Conservation (phyloP, 768 basidiomycete species). For the Pulveroboletus sp. region DNA sequence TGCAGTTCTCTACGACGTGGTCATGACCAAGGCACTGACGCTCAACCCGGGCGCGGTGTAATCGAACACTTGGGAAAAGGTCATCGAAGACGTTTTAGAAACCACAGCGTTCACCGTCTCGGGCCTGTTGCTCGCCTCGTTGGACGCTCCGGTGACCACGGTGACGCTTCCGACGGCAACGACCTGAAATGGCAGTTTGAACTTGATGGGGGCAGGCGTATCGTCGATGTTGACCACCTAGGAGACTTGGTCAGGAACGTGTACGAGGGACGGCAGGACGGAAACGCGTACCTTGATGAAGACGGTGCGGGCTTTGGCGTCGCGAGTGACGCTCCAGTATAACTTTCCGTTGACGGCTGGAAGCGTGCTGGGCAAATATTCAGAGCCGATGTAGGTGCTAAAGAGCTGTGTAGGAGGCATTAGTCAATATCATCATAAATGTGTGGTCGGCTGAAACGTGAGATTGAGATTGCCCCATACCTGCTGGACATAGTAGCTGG, state of each 20-base stretch:
- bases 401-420: slow-evolving; percentile 43
- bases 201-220: slow-evolving; percentile 39
- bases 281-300: slow-evolving; percentile 49
- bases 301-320: slow-evolving; percentile 26
- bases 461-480: slow-evolving; percentile 23
- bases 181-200: slow-evolving; percentile 51
- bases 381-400: slow-evolving; percentile 54
- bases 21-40: no score
- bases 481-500: slow-evolving; percentile 58
- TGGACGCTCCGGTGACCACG: slow-evolving; percentile 44
- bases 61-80: slow-evolving; percentile 30
- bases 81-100: slow-evolving; percentile 37
- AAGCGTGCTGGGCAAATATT: slow-evolving; percentile 58
- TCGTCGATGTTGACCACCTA: slow-evolving; percentile 51
- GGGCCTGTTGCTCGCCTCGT: slow-evolving; percentile 56
- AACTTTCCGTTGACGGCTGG: slow-evolving; percentile 46
- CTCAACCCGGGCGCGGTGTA: no score
- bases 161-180: slow-evolving; percentile 42
- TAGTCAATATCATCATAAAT: background rate
- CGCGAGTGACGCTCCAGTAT: slow-evolving; percentile 55
- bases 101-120: no score
- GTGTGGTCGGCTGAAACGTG: background rate
- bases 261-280: background rate
- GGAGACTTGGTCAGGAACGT: no score
- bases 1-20: no score